A percentile compares a stretch with the other conserved stretches of the same genome.
phyloP scores from a whole-genome alignment of 257 asterid species.

The Solanum sitiens region DNA sequence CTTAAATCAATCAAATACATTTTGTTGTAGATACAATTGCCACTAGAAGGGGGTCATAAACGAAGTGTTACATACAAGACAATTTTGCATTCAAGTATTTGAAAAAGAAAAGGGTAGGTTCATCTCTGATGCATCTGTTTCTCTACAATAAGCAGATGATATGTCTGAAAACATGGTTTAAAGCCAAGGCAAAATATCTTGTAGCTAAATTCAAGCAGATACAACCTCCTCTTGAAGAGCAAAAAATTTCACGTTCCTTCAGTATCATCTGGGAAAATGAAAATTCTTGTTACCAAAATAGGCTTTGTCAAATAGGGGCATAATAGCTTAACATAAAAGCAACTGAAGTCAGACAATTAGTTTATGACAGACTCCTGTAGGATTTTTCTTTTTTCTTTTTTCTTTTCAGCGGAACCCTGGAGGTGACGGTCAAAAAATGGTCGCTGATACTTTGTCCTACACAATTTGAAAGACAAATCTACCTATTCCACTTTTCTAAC shows the following conservation, averaged over 20 bases:
- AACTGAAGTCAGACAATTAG: not conserved
- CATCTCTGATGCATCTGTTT: not conserved
- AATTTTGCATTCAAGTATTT: not conserved
- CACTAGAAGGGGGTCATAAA: not conserved
- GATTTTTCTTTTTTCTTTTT: not conserved
- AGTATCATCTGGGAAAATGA: constrained; percentile 90
- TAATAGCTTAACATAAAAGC: constrained; percentile 6
- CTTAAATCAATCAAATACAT: not conserved
- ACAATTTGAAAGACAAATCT: not conserved
- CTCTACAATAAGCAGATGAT: not conserved
- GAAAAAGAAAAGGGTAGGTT: not conserved
- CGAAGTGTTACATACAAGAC: not conserved
- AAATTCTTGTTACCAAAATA: constrained; percentile 45
- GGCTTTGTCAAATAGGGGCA: constrained; percentile 28
- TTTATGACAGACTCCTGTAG: not conserved
- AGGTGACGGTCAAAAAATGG: not conserved
- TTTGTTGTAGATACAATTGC: not conserved
- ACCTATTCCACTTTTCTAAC: not conserved
- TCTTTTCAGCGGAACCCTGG: not conserved
- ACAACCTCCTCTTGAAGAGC: constrained; percentile 38
- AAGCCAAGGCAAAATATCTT: not conserved
- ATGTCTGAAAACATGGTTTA: not conserved
- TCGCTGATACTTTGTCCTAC: not conserved
- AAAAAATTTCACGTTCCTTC: constrained; percentile 81
- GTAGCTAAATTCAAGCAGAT: constrained; percentile 29